These are phyloP conservation scores for Pseudogymnoascus sp. DNA, from an alignment of 2,329 filamentous ascomycete genomes.

Conservation along the genomic window DNA sequence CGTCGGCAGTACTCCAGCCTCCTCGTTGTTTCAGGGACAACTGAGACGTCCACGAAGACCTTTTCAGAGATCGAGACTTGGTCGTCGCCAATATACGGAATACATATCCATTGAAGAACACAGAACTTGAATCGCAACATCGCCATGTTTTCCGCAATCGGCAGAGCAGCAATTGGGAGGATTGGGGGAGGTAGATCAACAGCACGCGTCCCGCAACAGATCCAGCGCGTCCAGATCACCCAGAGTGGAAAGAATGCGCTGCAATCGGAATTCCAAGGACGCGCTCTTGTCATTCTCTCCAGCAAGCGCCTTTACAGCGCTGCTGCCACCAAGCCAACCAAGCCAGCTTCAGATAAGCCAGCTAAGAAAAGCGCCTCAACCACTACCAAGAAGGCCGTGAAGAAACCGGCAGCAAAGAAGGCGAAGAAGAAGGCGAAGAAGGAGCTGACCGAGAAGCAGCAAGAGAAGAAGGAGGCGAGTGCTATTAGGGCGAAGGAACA, in stretches of 20 bases:
- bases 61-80: slow-evolving; percentile 1
- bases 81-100: not conserved
- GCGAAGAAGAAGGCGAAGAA: slow-evolving; percentile 27
- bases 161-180: slow-evolving; percentile 25
- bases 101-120: not conserved
- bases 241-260: slow-evolving; percentile 11
- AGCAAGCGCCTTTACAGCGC: slow-evolving; percentile 16
- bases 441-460: slow-evolving; percentile 27
- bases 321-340: slow-evolving; percentile 16
- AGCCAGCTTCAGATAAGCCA: slow-evolving; percentile 17
- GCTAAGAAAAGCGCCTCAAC: slow-evolving; percentile 13
- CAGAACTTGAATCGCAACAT: not conserved
- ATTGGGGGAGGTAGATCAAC: slow-evolving; percentile 20
- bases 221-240: slow-evolving; percentile 20
- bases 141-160: slow-evolving; percentile 27
- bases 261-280: slow-evolving; percentile 14
- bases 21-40: slow-evolving; percentile 9
- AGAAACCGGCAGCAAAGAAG: slow-evolving; percentile 13
- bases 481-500: slow-evolving; percentile 18
- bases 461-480: slow-evolving; percentile 22
- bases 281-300: slow-evolving; percentile 10
- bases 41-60: not conserved
- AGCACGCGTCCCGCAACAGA: slow-evolving; percentile 19
- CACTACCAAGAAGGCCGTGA: slow-evolving; percentile 13
- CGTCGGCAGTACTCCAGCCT: slow-evolving; percentile 2